phyloP scores from a whole-genome alignment of 768 basidiomycete genomes.

The Mycena olivaceomarginata region DNA sequence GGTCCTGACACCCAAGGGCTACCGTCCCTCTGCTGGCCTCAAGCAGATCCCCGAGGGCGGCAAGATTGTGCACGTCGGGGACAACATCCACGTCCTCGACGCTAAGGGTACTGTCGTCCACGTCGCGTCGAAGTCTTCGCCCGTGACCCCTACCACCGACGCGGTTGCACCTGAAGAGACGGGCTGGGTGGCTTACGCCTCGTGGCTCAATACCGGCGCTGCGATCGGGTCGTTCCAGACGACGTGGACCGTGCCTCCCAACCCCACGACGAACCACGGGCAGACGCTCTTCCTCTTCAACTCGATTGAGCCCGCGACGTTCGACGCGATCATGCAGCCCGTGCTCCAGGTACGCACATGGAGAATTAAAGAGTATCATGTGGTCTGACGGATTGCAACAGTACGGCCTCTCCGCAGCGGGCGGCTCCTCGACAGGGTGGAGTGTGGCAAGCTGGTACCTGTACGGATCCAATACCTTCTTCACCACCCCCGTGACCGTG shows the following conservation, averaged over 20 bases:
- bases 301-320: constrained; percentile 6
- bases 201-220: constrained; percentile 21
- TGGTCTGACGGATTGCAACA: neutral
- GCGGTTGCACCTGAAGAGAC: constrained; percentile 1
- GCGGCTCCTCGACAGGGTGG: constrained; percentile 8
- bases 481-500: neutral
- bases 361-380: neutral
- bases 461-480: neutral
- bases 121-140: neutral
- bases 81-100: neutral
- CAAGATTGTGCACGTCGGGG: neutral
- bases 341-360: constrained; percentile 30
- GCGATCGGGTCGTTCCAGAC: constrained; percentile 19
- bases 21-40: neutral
- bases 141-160: neutral
- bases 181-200: constrained; percentile 31
- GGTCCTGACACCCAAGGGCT: neutral
- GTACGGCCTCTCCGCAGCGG: constrained; percentile 21
- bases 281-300: constrained; percentile 39
- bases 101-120: neutral
- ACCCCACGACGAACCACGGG: neutral
- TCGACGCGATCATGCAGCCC: constrained; percentile 24
- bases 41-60: neutral
- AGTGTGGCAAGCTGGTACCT: constrained; percentile 1
- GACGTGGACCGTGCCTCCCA: constrained; percentile 33